These are phyloP conservation scores for Uronychia setigera DNA, from an alignment of 73 alveolate species.

Conservation along the genomic window DNA sequence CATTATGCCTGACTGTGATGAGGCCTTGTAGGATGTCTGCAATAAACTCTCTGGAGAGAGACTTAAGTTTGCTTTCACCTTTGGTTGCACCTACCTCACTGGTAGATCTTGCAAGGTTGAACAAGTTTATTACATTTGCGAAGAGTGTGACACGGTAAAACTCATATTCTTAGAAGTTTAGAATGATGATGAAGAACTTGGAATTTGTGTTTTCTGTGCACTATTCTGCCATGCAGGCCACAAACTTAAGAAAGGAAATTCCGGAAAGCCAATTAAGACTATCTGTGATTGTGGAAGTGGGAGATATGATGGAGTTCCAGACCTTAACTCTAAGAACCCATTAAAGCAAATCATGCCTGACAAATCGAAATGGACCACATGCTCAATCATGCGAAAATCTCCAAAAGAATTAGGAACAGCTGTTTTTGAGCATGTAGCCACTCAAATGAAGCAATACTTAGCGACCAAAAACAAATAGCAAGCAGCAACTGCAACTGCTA, in stretches of 20 bases:
- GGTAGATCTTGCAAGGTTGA: neutral
- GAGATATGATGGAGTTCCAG: conserved; percentile 2
- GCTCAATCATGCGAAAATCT: neutral
- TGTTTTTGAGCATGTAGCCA: neutral
- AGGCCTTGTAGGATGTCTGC: neutral
- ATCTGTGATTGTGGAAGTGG: conserved; percentile 25
- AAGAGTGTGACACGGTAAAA: neutral
- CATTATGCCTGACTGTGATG: neutral
- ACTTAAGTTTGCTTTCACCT: neutral
- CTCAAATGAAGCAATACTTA: neutral
- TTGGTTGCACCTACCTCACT: conserved; percentile 11
- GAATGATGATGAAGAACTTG: neutral
- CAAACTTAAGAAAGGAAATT: neutral
- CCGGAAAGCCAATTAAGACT: neutral
- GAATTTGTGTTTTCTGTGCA: conserved; percentile 18
- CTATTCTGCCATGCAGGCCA: conserved; percentile 32
- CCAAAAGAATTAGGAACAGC: neutral
- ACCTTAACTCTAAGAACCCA: conserved; percentile 10
- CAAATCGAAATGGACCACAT: neutral
- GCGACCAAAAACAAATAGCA: neutral
- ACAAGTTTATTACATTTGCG: conserved; percentile 7
- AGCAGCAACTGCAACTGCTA: neutral
- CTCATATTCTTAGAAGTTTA: neutral
- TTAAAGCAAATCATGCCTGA: neutral
- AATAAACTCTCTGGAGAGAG: neutral